Evolutionary conservation across 139 green algal genomes (phyloP).

Genomic region (Chlamydomonas sp.): DNA sequence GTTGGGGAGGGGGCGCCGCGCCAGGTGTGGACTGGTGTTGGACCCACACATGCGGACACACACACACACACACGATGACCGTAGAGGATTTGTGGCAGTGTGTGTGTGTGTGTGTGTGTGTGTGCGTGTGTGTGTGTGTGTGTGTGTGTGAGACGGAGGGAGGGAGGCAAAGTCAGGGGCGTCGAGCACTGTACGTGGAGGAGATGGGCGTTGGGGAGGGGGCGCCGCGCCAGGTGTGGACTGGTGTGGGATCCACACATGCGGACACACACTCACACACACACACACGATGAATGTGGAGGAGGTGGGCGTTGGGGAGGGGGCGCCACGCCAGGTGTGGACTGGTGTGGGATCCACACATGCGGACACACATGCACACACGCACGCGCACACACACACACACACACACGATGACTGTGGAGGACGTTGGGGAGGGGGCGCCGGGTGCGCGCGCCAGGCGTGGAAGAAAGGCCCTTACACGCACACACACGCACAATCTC

Average conservation of each 20-base stretch:
- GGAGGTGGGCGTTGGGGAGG: slow-evolving; percentile 92
- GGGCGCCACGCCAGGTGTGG: slow-evolving; percentile 52
- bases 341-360: too few species aligned
- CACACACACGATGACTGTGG: neutral
- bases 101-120: too few species aligned
- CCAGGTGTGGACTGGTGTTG: slow-evolving; percentile 35
- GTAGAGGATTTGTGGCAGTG: too few species aligned
- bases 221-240: slow-evolving; percentile 50
- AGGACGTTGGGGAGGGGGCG: slow-evolving; percentile 78
- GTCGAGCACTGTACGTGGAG: slow-evolving; percentile 92
- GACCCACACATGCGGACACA: too few species aligned
- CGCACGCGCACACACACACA: too few species aligned
- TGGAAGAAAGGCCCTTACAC: too few species aligned
- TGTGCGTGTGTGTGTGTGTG: too few species aligned
- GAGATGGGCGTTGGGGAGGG: slow-evolving; percentile 92
- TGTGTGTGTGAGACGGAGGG: too few species aligned
- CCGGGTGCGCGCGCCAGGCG: slow-evolving; percentile 79
- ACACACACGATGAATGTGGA: slow-evolving; percentile 64
- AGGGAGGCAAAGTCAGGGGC: too few species aligned
- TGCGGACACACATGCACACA: too few species aligned
- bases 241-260: too few species aligned
- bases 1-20: slow-evolving; percentile 78
- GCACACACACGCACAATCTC: neutral
- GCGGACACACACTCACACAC: neutral
- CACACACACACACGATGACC: neutral